Percentiles rank a stretch among this genome's conserved stretches.
phyloP scores from a whole-genome alignment of 192 early-diverging fungal genomes.

The Lunasporangiospora selenospora region DNA sequence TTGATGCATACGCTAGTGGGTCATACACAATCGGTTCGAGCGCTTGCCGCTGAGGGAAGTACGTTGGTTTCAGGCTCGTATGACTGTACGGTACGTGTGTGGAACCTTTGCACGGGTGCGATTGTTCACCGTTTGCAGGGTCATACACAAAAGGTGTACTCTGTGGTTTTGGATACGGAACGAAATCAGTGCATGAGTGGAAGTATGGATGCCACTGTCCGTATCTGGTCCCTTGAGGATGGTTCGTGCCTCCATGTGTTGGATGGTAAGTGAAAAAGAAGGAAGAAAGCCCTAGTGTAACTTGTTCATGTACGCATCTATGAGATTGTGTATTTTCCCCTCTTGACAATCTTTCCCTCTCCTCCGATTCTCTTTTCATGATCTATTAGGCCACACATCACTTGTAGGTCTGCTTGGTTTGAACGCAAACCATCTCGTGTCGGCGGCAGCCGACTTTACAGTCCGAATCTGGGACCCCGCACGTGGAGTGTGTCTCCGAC shows the following conservation, averaged over 20 bases:
- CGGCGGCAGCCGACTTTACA: slow-evolving; percentile 94
- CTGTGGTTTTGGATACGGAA: slow-evolving; percentile 87
- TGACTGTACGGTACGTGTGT: slow-evolving; percentile 89
- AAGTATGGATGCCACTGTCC: slow-evolving; percentile 92
- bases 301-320: background rate
- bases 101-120: slow-evolving; percentile 83
- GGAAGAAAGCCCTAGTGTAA: no score
- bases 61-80: slow-evolving; percentile 91
- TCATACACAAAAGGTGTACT: slow-evolving; percentile 96
- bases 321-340: background rate
- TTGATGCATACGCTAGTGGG: slow-evolving; percentile 84
- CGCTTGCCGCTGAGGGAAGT: slow-evolving; percentile 89
- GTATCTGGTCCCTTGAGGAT: slow-evolving; percentile 90
- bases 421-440: slow-evolving; percentile 85
- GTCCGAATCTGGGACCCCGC: slow-evolving; percentile 91
- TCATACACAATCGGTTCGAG: slow-evolving; percentile 91
- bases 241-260: slow-evolving; percentile 80
- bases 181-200: slow-evolving; percentile 88
- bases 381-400: slow-evolving; percentile 84
- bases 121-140: slow-evolving; percentile 76
- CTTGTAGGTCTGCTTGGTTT: slow-evolving; percentile 94
- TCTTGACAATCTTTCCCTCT: background rate
- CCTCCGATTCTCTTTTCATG: slow-evolving; percentile 1
- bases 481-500: slow-evolving; percentile 66
- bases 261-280: slow-evolving; percentile 88